These are phyloP conservation scores for Camptophora hylomeconis DNA, from an alignment of 2,329 filamentous ascomycete species.

Conservation along the genomic window DNA sequence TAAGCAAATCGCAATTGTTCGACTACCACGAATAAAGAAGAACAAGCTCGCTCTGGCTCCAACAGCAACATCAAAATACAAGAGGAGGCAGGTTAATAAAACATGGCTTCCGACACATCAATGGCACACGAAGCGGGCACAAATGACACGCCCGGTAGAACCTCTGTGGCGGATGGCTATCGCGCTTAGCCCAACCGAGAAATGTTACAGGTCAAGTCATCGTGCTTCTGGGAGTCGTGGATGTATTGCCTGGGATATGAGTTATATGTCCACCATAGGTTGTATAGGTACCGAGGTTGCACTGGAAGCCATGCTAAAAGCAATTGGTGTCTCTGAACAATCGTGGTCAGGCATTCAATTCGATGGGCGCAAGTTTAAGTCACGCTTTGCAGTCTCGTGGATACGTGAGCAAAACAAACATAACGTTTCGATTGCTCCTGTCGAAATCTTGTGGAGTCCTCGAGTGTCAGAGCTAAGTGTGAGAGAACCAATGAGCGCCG, in stretches of 20 bases:
- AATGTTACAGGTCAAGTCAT: slow-evolving; percentile 79
- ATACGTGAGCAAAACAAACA: slow-evolving; percentile 41
- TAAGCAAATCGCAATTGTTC: slow-evolving; percentile 16
- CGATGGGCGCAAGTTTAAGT: slow-evolving; percentile 57
- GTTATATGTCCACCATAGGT: slow-evolving; percentile 79
- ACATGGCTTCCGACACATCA: slow-evolving; percentile 91
- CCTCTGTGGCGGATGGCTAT: slow-evolving; percentile 86
- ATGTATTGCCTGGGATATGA: slow-evolving; percentile 81
- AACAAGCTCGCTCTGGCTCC: slow-evolving; percentile 54
- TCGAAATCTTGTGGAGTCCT: slow-evolving; percentile 55
- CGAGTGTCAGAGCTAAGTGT: slow-evolving; percentile 12
- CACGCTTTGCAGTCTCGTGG: slow-evolving; percentile 45
- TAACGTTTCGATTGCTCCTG: slow-evolving; percentile 53
- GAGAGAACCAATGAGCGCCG: slow-evolving; percentile 11
- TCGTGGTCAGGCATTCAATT: slow-evolving; percentile 51
- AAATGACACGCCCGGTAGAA: slow-evolving; percentile 66
- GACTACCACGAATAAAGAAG: slow-evolving; percentile 54
- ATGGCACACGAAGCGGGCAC: slow-evolving; percentile 84
- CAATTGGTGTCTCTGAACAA: slow-evolving; percentile 48
- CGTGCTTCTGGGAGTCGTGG: slow-evolving; percentile 63
- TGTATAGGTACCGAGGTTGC: slow-evolving; percentile 55
- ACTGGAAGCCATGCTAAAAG: slow-evolving; percentile 52
- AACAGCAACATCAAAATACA: slow-evolving; percentile 56
- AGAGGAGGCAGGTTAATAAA: slow-evolving; percentile 75
- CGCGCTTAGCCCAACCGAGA: slow-evolving; percentile 73